Evolutionary conservation across 257 asterid species (phyloP).

Genomic region (Capsicum chinense): DNA sequence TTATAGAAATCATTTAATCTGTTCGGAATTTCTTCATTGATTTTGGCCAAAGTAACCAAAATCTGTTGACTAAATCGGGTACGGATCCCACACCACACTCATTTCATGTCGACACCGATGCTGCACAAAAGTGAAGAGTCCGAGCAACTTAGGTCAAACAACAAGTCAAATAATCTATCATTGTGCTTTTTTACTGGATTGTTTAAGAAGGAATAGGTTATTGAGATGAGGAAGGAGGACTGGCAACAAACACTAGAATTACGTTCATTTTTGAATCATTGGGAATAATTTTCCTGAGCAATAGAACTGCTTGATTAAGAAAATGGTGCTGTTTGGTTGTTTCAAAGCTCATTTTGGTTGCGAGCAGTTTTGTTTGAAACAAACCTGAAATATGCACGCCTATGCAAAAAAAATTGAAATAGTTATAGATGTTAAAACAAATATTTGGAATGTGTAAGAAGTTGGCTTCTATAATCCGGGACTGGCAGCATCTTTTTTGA

Average conservation of each 20-base stretch:
- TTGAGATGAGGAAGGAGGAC: neutral
- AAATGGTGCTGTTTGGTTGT: neutral
- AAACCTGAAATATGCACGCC: neutral
- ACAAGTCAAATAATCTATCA: neutral
- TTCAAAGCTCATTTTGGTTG: neutral
- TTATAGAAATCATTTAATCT: no score
- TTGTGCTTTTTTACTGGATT: neutral
- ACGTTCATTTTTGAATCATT: neutral
- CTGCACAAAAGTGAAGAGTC: no score
- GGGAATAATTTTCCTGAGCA: neutral
- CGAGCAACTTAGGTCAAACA: no score
- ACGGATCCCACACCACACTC: no score
- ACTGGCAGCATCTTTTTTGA: constrained; percentile 15
- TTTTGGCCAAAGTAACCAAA: no score
- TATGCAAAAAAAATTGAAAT: neutral
- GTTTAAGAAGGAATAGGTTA: neutral
- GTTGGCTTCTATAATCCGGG: neutral
- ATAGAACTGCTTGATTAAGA: neutral
- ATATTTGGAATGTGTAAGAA: neutral
- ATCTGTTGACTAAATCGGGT: no score
- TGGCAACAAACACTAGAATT: neutral
- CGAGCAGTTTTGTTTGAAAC: neutral
- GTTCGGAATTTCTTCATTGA: no score
- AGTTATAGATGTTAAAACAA: neutral
- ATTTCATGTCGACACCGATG: no score